A percentile compares a stretch with the other conserved stretches of the same genome.
These are phyloP conservation scores for Penicillium occitanis DNA, from an alignment of 2,329 filamentous ascomycete species.

Conservation along the genomic window DNA sequence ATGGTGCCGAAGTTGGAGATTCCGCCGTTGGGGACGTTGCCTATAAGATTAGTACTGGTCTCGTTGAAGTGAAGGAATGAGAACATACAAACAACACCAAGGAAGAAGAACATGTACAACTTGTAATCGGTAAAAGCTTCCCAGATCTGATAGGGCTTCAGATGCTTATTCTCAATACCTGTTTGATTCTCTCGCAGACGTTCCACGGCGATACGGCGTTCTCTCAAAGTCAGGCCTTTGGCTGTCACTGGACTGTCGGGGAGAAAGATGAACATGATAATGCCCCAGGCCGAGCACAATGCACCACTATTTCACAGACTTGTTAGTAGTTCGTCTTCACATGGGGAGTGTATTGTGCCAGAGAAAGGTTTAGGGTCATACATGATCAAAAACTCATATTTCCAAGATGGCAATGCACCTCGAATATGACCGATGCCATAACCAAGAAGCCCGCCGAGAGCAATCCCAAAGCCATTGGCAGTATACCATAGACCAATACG, in stretches of 20 bases:
- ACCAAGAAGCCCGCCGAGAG: constrained; percentile 57
- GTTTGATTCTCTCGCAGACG: constrained; percentile 59
- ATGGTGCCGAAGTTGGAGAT: constrained; percentile 60
- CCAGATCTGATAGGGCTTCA: constrained; percentile 56
- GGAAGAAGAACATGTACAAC: constrained; percentile 57
- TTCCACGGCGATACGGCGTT: constrained; percentile 57
- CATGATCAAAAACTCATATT: constrained; percentile 68
- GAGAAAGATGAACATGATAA: constrained; percentile 57
- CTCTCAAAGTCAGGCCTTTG: constrained; percentile 51
- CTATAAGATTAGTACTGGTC: constrained; percentile 18
- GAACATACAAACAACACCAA: constrained; percentile 47
- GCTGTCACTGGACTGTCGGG: constrained; percentile 60
- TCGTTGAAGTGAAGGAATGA: background rate
- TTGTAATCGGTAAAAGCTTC: constrained; percentile 61
- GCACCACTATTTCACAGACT: constrained; percentile 36
- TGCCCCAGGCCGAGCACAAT: constrained; percentile 60
- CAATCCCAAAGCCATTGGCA: constrained; percentile 60
- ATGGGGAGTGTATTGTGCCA: background rate
- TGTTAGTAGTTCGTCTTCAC: background rate
- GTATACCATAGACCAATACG: constrained; percentile 62
- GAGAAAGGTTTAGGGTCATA: constrained; percentile 22
- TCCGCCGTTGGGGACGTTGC: constrained; percentile 57
- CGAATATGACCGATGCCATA: constrained; percentile 63
- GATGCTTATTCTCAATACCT: constrained; percentile 57
- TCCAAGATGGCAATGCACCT: constrained; percentile 60